phyloP scores from a whole-genome alignment of 495 filamentous ascomycete species.

The Penicillium ucsense region DNA sequence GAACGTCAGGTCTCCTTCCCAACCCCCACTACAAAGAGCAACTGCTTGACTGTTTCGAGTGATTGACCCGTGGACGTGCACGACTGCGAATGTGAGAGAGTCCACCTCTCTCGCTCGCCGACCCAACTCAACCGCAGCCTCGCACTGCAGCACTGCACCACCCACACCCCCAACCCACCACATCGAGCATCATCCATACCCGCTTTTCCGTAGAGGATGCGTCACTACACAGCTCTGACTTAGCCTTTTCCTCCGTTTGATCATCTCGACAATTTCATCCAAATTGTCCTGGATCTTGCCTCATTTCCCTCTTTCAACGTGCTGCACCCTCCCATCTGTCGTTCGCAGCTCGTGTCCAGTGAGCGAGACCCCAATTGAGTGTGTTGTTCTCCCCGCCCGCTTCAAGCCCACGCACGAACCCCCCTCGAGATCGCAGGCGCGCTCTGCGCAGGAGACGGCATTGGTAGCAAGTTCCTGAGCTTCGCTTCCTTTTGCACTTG shows the following conservation, averaged over 20 bases:
- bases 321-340: constrained; percentile 7
- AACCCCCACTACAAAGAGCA: background rate
- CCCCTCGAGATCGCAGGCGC: constrained; percentile 25
- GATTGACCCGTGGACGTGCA: no score
- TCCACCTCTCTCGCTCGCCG: no score
- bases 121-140: no score
- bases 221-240: constrained; percentile 10
- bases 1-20: background rate
- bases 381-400: constrained; percentile 21
- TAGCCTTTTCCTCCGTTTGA: constrained; percentile 10
- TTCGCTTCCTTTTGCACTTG: background rate
- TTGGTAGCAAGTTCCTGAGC: constrained; percentile 6
- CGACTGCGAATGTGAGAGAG: no score
- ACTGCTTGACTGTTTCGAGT: background rate
- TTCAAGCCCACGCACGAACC: constrained; percentile 13
- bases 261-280: constrained; percentile 5
- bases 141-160: no score
- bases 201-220: constrained; percentile 20
- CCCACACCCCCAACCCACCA: background rate
- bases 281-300: constrained; percentile 12
- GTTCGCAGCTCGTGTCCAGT: constrained; percentile 14
- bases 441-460: constrained; percentile 18
- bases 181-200: background rate
- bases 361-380: constrained; percentile 5
- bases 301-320: background rate